Percentiles rank a stretch among this genome's conserved stretches.
Conservation (phyloP, 257 asterid genomes). For the Nemophila menziesii region DNA sequence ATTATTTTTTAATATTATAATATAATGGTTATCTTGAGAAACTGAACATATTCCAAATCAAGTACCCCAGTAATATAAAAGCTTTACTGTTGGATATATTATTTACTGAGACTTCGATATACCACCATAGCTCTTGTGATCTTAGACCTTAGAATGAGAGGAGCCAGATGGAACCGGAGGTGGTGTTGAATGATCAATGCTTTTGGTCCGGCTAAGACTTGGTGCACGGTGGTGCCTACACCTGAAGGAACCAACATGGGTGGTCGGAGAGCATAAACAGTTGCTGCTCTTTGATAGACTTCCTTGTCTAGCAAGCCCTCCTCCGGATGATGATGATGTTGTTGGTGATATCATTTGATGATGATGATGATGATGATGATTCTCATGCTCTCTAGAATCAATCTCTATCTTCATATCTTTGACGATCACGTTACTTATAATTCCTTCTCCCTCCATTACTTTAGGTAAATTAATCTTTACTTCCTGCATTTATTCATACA, state of each 20-base stretch:
- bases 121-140: constrained; percentile 6
- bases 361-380: constrained; percentile 10
- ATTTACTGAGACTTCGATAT: constrained; percentile 19
- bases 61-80: no score
- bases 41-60: no score
- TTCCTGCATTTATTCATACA: not conserved
- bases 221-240: constrained; percentile 66
- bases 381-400: constrained; percentile 17
- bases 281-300: constrained; percentile 38
- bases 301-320: constrained; percentile 57
- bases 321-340: constrained; percentile 8
- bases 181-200: constrained; percentile 26
- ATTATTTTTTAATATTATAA: no score
- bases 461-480: not conserved
- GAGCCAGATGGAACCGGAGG: constrained; percentile 11
- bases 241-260: constrained; percentile 69
- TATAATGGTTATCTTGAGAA: no score
- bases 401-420: constrained; percentile 36
- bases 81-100: constrained; percentile 3
- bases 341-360: no score
- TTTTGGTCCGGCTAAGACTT: constrained; percentile 46
- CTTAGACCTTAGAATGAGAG: constrained; percentile 18
- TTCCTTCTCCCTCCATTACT: constrained; percentile 33
- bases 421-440: constrained; percentile 5
- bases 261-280: constrained; percentile 73